These are phyloP conservation scores for Salix purpurea DNA, from an alignment of 345 rosid species.

Conservation along the genomic window DNA sequence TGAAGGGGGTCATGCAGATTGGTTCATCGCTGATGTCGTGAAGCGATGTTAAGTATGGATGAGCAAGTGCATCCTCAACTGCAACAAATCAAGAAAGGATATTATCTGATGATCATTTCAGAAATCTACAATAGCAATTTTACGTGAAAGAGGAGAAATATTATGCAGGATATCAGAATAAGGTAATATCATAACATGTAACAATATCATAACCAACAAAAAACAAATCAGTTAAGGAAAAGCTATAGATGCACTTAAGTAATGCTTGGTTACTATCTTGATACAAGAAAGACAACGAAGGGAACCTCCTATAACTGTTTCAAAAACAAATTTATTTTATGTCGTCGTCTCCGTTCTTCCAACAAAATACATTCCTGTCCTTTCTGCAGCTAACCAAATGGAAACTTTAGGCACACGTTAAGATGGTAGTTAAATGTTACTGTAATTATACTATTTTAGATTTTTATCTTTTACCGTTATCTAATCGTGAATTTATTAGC, in stretches of 20 bases:
- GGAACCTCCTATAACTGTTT: too few species aligned
- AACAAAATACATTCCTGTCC: too few species aligned
- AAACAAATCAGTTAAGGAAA: background rate
- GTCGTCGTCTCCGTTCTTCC: too few species aligned
- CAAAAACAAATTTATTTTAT: too few species aligned
- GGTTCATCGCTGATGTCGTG: constrained; percentile 78
- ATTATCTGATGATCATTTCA: background rate
- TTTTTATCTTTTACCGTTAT: background rate
- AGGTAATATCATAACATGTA: background rate
- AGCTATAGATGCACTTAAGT: background rate
- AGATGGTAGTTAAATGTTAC: background rate
- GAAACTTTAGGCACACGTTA: too few species aligned
- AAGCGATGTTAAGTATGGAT: constrained; percentile 62
- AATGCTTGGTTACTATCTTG: too few species aligned
- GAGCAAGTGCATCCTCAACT: constrained; percentile 85
- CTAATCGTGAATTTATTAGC: background rate
- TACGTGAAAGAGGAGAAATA: background rate
- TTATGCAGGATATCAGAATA: background rate
- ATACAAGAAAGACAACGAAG: too few species aligned
- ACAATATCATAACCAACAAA: too few species aligned
- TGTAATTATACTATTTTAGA: background rate
- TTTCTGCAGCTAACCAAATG: too few species aligned
- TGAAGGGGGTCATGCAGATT: constrained; percentile 61
- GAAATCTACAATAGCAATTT: background rate
- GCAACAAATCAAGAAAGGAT: background rate